Evolutionary conservation across 306 rosid species (phyloP), one percentile per base, ranked within the genome.

Genomic region (Argentina anserina): DNA sequence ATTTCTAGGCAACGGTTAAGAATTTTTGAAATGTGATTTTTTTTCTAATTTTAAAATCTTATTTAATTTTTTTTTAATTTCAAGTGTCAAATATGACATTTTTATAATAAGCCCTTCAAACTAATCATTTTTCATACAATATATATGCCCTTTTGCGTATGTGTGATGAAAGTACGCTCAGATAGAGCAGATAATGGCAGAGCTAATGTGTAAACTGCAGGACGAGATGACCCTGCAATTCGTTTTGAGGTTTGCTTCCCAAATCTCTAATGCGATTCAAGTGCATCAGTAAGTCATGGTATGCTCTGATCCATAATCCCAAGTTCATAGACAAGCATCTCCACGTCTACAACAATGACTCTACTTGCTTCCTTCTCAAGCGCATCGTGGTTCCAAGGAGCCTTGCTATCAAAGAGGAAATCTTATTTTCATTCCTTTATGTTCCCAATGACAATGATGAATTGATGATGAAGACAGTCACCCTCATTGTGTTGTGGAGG

Each of bases 231-330:
- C 9, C 0, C 3, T 28, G 56, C 15, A 45, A 14, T 26, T 67
- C 56, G 40, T 43, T 0, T 67, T 26, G 17, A 67, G 15, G 56
- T 40, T 42, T 7, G n/a, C 71, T 40, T 25, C 56, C 71, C 23
- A 67, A 67, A 43, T 67, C 39, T 15, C 71, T 67, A 1, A 15
- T 67, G 55, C 10, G 71, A 43, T 67, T 67, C 71, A 69, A 47
- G 15, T 31, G 43, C 60, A 31, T 69, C 10, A 28, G 7, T 9
- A 67, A 18, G 28, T 45, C 58, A 2, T 67, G 72, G 59, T 34
- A 25, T 26, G 15, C 15, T 26, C 31, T 56, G 63, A 56, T 56
- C 63, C 12, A 13, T 1, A 21, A 56, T 26, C 63, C 36, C n/a
- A 56, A 13, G 18, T 56, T 14, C 9, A 3, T 12, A 56, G 63